These are phyloP conservation scores for Bathelium albidoporum DNA, from an alignment of 495 filamentous ascomycete species.

Conservation along the genomic window DNA sequence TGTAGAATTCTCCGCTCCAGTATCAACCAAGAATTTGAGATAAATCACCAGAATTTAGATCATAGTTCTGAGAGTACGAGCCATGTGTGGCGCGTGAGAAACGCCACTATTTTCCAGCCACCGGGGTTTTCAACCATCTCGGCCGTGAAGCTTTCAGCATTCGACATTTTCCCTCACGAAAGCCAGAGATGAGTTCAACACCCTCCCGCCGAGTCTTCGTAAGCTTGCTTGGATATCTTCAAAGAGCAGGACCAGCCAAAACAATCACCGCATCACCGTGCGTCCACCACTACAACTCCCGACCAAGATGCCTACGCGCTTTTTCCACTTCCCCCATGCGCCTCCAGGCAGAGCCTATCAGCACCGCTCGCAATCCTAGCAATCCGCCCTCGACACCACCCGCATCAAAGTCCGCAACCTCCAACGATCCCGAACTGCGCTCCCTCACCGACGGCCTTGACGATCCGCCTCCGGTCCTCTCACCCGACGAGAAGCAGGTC, in stretches of 20 bases:
- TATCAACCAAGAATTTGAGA: too few relatives aligned
- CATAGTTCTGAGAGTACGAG: neutral
- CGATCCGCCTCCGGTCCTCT: conserved; percentile 42
- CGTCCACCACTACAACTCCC: neutral
- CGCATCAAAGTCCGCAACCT: conserved; percentile 4
- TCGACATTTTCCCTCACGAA: neutral
- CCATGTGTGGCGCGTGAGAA: neutral
- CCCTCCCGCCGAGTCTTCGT: neutral
- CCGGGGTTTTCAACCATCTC: neutral
- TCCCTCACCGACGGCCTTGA: conserved; percentile 43
- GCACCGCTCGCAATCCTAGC: neutral
- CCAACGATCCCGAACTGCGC: conserved; percentile 17
- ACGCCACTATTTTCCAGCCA: neutral
- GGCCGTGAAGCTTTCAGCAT: neutral
- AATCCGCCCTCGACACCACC: conserved; percentile 2
- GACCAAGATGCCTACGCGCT: neutral
- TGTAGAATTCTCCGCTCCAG: neutral
- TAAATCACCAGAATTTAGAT: neutral
- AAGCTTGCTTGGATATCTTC: neutral
- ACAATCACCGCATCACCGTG: neutral
- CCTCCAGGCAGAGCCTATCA: conserved; percentile 3
- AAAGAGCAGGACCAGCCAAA: neutral
- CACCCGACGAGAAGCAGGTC: conserved; percentile 42
- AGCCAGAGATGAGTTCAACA: neutral
- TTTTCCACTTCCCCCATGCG: neutral